phyloP scores from a whole-genome alignment of 108 stramenopile species.

The Conticribra weissflogii region DNA sequence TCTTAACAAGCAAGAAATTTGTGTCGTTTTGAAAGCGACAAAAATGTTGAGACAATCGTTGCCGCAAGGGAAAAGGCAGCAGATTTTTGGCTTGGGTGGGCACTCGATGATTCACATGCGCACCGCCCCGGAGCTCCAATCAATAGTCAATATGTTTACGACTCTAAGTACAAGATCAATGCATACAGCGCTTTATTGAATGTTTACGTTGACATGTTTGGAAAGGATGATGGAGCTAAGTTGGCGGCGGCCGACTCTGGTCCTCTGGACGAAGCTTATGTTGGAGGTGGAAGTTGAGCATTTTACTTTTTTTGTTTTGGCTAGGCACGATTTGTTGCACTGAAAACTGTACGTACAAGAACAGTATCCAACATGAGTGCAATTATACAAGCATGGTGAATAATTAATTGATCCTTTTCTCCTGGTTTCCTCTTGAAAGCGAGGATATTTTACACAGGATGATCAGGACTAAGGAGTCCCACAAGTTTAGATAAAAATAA shows the following conservation, averaged over 20 bases:
- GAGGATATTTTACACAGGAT: too few species aligned
- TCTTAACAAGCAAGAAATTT: background rate
- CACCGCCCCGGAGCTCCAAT: conserved; percentile 80
- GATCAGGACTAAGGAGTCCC: too few species aligned
- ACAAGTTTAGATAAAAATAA: too few species aligned
- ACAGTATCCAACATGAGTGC: too few species aligned
- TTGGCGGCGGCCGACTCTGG: conserved; percentile 81
- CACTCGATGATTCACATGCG: conserved; percentile 52
- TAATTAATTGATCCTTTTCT: too few species aligned
- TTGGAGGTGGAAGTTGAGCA: conserved; percentile 77
- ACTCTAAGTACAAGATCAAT: conserved; percentile 77
- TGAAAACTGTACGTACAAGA: too few species aligned
- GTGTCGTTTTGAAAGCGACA: conserved; percentile 20
- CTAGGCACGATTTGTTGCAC: too few species aligned
- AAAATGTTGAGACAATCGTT: conserved; percentile 62
- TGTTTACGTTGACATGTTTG: conserved; percentile 56
- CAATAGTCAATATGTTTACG: conserved; percentile 83
- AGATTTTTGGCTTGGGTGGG: conserved; percentile 71
- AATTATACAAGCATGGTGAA: too few species aligned
- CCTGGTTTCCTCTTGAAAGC: too few species aligned
- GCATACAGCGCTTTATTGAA: conserved; percentile 68
- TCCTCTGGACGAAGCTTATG: conserved; percentile 86
- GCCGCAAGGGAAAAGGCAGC: conserved; percentile 63
- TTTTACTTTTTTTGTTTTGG: background rate
- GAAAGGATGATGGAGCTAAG: conserved; percentile 59